Base-by-base conservation (phyloP, 2,329 filamentous ascomycete genomes). In the Fusarium falciforme region DNA sequence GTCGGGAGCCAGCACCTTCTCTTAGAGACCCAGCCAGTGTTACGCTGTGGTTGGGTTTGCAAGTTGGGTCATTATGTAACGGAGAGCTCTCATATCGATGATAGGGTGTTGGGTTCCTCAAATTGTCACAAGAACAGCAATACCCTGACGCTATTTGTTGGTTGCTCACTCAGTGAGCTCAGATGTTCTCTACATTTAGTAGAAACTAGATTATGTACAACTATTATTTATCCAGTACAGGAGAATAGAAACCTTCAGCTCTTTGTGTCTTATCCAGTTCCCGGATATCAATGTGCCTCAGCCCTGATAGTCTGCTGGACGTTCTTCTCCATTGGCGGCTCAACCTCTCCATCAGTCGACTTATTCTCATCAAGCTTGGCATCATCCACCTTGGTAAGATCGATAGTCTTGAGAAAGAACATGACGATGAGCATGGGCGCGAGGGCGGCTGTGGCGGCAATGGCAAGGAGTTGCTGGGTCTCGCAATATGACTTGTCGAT, bases 401-500 rank as follows among this genome's bases (percentile, higher is more conserved):
- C 62, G 6, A 79, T 66, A 9, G 77, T 75, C 61, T 77, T 78
- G 1, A 79, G 70, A 1, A 71, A 69, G 42, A 78, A 77, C 76
- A 79, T 79, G 8, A 78, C 65, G 0, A 79, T 31, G 5, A 79
- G 38, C 75, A 79, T 77, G 1, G 76, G 77, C 0, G 71, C 76
- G 14, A 79, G 70, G 3, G 71, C 75, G 0, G 68, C 72, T 0
- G 76, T 78, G 0, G 76, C 75, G 6, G 76, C 78, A 11, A 80
- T 79, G 4, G 78, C 78, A 5, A 80, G 61, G 14, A 78, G 73
- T 6, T 76, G 74, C 35, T 80, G 78, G 0, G 78, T 79, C 68
- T 80, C 76, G 0, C 79, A 71, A 44, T 80, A 80, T 0, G 76
- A 68, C n/a, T 68, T 64, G 10, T 80, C 75, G 38, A 79, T 80